These are phyloP conservation scores for Acarospora socialis DNA, from an alignment of 2,329 filamentous ascomycete genomes.

Conservation along the genomic window DNA sequence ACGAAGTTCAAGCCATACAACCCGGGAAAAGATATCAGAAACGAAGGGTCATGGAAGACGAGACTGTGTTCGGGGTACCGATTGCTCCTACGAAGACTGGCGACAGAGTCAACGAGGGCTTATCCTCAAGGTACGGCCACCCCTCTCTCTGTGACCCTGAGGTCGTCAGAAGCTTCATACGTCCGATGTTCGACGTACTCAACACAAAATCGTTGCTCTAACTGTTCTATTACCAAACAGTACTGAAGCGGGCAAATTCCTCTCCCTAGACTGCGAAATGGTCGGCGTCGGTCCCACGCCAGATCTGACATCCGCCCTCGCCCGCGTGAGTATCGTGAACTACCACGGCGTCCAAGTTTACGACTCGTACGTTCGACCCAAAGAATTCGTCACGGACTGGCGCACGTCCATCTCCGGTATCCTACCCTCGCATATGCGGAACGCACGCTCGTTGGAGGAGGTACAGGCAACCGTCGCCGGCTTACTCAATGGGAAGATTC, in stretches of 20 bases:
- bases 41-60: not conserved
- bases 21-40: not conserved
- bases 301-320: slow-evolving; percentile 59
- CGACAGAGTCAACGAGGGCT: slow-evolving; percentile 47
- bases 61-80: not conserved
- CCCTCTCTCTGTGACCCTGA: not conserved
- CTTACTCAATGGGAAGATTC: slow-evolving; percentile 54
- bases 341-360: slow-evolving; percentile 88
- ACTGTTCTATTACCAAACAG: slow-evolving; percentile 26
- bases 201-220: not conserved
- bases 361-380: slow-evolving; percentile 77
- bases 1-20: not conserved
- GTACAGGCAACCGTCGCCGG: slow-evolving; percentile 60
- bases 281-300: slow-evolving; percentile 59
- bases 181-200: not conserved
- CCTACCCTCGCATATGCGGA: slow-evolving; percentile 54
- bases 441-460: slow-evolving; percentile 56
- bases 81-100: slow-evolving; percentile 24
- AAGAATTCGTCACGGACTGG: slow-evolving; percentile 75
- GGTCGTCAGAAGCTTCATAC: not conserved
- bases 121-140: slow-evolving; percentile 30
- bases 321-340: slow-evolving; percentile 80
- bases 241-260: slow-evolving; percentile 69
- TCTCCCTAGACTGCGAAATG: slow-evolving; percentile 97
- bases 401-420: slow-evolving; percentile 78